Conservation (phyloP, 805 yeast genomes). For the Myxozyma vanderwaltii region DNA sequence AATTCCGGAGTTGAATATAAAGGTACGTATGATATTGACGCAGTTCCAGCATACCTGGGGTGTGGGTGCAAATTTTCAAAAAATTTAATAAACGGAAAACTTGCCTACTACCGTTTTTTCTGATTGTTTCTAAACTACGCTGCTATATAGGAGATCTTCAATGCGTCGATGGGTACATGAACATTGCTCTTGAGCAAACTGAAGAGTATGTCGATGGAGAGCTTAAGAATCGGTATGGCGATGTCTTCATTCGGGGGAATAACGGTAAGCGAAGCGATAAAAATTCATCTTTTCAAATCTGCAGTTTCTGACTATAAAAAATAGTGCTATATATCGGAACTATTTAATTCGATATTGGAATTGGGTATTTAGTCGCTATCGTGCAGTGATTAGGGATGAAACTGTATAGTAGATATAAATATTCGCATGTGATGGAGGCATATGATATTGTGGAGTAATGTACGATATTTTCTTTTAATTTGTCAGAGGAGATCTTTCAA, state of each 20-base stretch:
- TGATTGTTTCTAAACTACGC: too few relatives aligned
- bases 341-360: background rate
- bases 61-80: too few relatives aligned
- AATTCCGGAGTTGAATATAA: constrained; percentile 84
- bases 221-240: constrained; percentile 60
- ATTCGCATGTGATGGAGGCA: too few relatives aligned
- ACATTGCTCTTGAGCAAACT: constrained; percentile 80
- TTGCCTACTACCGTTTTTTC: background rate
- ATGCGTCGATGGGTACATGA: constrained; percentile 96
- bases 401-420: background rate
- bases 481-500: too few relatives aligned
- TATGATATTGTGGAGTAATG: too few relatives aligned
- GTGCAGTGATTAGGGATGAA: background rate
- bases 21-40: constrained; percentile 47
- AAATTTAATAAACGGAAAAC: too few relatives aligned
- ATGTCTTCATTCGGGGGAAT: constrained; percentile 84
- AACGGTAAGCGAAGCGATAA: constrained; percentile 56
- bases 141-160: constrained; percentile 57
- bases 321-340: background rate
- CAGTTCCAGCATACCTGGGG: too few relatives aligned
- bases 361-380: background rate
- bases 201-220: constrained; percentile 61
- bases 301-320: too few relatives aligned
- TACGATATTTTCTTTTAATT: too few relatives aligned
- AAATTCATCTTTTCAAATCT: background rate